Evolutionary conservation across 2,329 filamentous ascomycete species (phyloP).

Genomic region (Fusarium pseudocircinatum): DNA sequence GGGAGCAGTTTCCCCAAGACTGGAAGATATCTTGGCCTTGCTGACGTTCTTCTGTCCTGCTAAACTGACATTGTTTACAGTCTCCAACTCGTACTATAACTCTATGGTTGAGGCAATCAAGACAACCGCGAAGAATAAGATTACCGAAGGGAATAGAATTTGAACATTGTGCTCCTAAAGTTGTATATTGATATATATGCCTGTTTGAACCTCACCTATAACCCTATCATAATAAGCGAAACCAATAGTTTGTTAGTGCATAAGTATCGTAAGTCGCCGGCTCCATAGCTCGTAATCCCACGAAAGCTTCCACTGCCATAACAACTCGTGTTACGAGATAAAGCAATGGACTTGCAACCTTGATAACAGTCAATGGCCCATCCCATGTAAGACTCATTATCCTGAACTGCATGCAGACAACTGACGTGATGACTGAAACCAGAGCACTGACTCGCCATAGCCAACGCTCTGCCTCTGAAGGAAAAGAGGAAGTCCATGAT

Average conservation of each 20-base stretch:
- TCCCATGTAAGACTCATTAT: slow-evolving; percentile 13
- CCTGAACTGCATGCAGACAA: slow-evolving; percentile 12
- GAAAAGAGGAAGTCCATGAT: slow-evolving; percentile 17
- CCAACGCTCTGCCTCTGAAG: slow-evolving; percentile 11
- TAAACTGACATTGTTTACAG: background rate
- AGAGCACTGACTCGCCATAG: slow-evolving; percentile 14
- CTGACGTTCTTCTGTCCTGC: background rate
- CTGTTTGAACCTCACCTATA: too few species aligned
- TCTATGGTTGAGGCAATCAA: too few species aligned
- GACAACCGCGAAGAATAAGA: background rate
- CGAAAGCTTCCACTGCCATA: slow-evolving; percentile 20
- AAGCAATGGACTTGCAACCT: slow-evolving; percentile 9
- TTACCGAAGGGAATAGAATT: background rate
- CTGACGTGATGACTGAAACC: background rate
- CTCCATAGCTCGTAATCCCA: slow-evolving; percentile 13
- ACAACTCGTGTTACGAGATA: slow-evolving; percentile 19
- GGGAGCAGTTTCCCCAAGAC: background rate
- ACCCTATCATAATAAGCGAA: slow-evolving; percentile 1
- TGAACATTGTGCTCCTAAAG: background rate
- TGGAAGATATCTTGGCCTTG: background rate
- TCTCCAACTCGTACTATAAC: background rate
- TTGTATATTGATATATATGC: background rate
- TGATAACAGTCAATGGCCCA: slow-evolving; percentile 1
- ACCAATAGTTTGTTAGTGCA: slow-evolving; percentile 9
- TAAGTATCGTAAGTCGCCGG: slow-evolving; percentile 7